Evolutionary conservation across 352 stramenopile genomes (phyloP).

Genomic region (Phytophthora pini): DNA sequence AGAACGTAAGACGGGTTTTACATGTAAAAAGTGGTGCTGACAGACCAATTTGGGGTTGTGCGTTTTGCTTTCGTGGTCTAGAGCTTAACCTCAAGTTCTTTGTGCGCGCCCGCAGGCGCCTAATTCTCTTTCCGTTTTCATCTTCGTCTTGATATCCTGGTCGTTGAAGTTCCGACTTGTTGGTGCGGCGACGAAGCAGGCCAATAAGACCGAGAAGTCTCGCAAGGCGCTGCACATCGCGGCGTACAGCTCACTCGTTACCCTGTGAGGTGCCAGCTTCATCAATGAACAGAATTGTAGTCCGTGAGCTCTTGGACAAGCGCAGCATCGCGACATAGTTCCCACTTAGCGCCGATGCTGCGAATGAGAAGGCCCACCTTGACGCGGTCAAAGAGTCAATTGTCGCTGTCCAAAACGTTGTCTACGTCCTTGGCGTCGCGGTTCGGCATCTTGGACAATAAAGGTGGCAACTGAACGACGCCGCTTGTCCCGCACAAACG

Average conservation of each 20-base stretch:
- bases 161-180: too few species aligned
- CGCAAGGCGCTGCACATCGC: constrained; percentile 63
- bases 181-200: constrained; percentile 13
- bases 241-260: constrained; percentile 28
- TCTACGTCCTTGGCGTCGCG: constrained; percentile 73
- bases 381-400: constrained; percentile 45
- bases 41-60: too few species aligned
- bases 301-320: constrained; percentile 60
- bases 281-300: not conserved
- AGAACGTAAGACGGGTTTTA: too few species aligned
- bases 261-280: constrained; percentile 38
- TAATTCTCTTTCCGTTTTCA: too few species aligned
- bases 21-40: too few species aligned
- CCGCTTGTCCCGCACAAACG: constrained; percentile 66
- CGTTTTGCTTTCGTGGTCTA: too few species aligned
- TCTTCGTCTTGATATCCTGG: too few species aligned
- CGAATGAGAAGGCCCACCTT: constrained; percentile 60
- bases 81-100: too few species aligned
- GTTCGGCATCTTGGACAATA: constrained; percentile 69
- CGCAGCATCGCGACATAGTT: constrained; percentile 59
- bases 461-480: constrained; percentile 49
- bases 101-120: too few species aligned
- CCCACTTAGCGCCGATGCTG: constrained; percentile 61
- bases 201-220: constrained; percentile 59
- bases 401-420: constrained; percentile 46